Evolutionary conservation across 176 grass and related monocot species (phyloP).

Genomic region (Melocanna baccifera): DNA sequence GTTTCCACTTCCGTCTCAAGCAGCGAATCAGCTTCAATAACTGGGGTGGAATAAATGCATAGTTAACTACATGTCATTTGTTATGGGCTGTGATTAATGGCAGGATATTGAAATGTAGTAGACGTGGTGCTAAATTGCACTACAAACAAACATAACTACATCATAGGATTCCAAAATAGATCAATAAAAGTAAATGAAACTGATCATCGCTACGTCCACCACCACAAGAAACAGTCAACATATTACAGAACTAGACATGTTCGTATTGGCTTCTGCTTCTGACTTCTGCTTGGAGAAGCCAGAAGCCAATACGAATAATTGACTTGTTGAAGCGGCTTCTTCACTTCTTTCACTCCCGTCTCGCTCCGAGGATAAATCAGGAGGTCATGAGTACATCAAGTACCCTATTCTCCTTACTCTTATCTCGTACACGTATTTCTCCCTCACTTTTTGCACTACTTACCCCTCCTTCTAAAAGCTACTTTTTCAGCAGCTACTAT

Average conservation of each 20-base stretch:
- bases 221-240: background rate
- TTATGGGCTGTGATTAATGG: conserved; percentile 14
- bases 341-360: too few relatives aligned
- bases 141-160: background rate
- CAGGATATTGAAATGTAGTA: conserved; percentile 15
- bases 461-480: too few relatives aligned
- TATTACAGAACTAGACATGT: background rate
- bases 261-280: too few relatives aligned
- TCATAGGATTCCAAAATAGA: background rate
- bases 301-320: too few relatives aligned
- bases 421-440: too few relatives aligned
- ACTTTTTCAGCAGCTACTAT: too few relatives aligned
- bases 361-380: too few relatives aligned
- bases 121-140: conserved; percentile 6
- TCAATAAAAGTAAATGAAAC: background rate
- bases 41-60: conserved; percentile 34
- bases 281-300: too few relatives aligned
- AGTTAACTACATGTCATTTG: conserved; percentile 20
- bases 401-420: too few relatives aligned
- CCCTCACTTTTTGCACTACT: too few relatives aligned
- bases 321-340: too few relatives aligned
- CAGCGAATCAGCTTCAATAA: conserved; percentile 83
- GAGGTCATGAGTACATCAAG: too few relatives aligned
- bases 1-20: conserved; percentile 90
- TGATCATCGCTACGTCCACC: background rate